Conservation (phyloP, 495 filamentous ascomycete genomes). For the Acidiella bohemica region DNA sequence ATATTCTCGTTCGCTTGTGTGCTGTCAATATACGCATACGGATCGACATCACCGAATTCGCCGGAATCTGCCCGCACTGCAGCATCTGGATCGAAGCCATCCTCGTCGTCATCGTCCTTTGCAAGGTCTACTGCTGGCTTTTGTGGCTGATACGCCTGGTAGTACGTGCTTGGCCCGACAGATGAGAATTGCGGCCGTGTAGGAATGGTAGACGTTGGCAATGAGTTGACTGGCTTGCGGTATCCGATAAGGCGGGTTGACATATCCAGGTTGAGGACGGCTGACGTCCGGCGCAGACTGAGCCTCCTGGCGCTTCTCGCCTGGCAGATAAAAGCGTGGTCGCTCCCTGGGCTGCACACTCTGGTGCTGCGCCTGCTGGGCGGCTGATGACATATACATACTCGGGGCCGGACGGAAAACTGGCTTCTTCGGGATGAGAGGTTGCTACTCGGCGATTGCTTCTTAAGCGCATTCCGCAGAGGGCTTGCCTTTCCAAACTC, state of each 20-base stretch:
- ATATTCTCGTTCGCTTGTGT: conserved; percentile 69
- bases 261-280: background rate
- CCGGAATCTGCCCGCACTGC: conserved; percentile 19
- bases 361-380: no score
- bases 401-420: conserved; percentile 4
- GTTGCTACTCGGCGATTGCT: conserved; percentile 11
- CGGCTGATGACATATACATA: conserved; percentile 1
- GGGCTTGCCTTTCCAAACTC: conserved; percentile 50
- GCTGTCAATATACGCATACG: conserved; percentile 59
- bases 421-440: conserved; percentile 16
- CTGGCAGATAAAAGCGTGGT: no score
- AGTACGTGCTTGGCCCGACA: conserved; percentile 18
- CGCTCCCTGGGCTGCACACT: no score
- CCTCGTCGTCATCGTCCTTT: conserved; percentile 17
- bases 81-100: conserved; percentile 31
- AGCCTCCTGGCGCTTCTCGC: conserved; percentile 6
- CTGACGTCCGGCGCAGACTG: background rate
- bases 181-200: conserved; percentile 25
- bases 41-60: conserved; percentile 36
- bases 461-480: conserved; percentile 27
- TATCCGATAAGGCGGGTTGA: background rate
- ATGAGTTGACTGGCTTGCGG: conserved; percentile 24
- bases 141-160: conserved; percentile 18
- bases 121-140: conserved; percentile 20
- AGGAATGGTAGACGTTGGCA: conserved; percentile 16